phyloP scores from a whole-genome alignment of 1,284 basidiomycete species.

The Hymenochaete sp. region DNA sequence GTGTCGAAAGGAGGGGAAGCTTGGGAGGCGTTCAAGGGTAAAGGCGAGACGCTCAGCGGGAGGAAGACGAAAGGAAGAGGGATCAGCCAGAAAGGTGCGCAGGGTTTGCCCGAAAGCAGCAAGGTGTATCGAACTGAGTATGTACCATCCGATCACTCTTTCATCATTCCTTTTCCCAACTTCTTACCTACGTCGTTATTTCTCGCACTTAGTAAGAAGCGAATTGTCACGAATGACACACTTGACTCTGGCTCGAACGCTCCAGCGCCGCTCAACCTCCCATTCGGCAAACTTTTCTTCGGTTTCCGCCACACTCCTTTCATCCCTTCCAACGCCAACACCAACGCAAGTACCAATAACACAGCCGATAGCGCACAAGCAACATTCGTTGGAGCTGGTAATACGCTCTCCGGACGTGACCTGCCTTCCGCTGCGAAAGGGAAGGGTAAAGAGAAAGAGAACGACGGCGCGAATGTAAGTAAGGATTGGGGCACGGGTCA shows the following conservation, averaged over 20 bases:
- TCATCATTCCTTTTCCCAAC: slow-evolving; percentile 5
- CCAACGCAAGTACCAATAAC: background rate
- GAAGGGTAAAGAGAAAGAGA: slow-evolving; percentile 34
- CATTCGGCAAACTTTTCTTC: slow-evolving; percentile 91
- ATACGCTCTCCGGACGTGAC: slow-evolving; percentile 42
- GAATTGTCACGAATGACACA: slow-evolving; percentile 78
- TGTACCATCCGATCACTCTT: slow-evolving; percentile 28
- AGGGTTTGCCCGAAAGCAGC: slow-evolving; percentile 72
- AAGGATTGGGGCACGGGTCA: slow-evolving; percentile 52
- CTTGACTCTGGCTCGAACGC: slow-evolving; percentile 72
- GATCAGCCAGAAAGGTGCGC: slow-evolving; percentile 71
- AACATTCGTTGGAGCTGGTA: slow-evolving; percentile 44
- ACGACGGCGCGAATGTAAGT: slow-evolving; percentile 20
- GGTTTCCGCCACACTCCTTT: slow-evolving; percentile 77
- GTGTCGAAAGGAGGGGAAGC: slow-evolving; percentile 69
- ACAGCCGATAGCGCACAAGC: no score
- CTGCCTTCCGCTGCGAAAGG: slow-evolving; percentile 36
- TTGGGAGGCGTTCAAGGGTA: slow-evolving; percentile 92
- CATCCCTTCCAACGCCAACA: slow-evolving; percentile 23
- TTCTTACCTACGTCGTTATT: slow-evolving; percentile 17
- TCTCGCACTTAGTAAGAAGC: slow-evolving; percentile 55
- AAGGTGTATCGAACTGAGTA: slow-evolving; percentile 87
- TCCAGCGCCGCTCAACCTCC: slow-evolving; percentile 84
- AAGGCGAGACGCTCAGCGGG: slow-evolving; percentile 81
- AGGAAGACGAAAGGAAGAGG: slow-evolving; percentile 91